phyloP scores from a whole-genome alignment of 345 rosid species.

The Bretschneidera sinensis region DNA sequence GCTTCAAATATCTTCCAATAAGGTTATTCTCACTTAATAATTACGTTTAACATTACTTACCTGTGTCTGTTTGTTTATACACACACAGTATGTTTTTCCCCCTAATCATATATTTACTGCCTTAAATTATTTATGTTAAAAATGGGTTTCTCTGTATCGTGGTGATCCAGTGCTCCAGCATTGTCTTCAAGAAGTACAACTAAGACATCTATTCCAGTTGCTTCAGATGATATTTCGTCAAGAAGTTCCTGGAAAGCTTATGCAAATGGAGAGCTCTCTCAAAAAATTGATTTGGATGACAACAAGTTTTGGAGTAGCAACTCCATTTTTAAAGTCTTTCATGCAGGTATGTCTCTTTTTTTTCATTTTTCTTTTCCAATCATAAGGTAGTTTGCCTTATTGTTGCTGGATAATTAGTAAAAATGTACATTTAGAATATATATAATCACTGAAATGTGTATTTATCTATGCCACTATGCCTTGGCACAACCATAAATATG shows the following conservation, averaged over 20 bases:
- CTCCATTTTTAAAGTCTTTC: constrained; percentile 87
- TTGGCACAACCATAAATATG: too few species aligned
- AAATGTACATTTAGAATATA: too few species aligned
- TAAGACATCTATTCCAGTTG: constrained; percentile 45
- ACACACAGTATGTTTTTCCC: background rate
- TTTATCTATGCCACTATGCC: too few species aligned
- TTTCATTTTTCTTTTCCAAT: background rate
- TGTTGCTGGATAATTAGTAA: too few species aligned
- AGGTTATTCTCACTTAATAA: constrained; percentile 37
- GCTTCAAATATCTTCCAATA: constrained; percentile 96
- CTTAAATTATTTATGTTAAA: background rate
- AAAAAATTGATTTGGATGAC: constrained; percentile 56
- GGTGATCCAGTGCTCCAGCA: constrained; percentile 65
- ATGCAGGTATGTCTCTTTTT: constrained; percentile 60
- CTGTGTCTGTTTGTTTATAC: constrained; percentile 1
- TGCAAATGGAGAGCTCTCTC: constrained; percentile 64
- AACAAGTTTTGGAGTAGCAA: constrained; percentile 67
- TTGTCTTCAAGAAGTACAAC: constrained; percentile 67
- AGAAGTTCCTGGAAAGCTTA: constrained; percentile 67
- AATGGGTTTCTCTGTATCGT: background rate
- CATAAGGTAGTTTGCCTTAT: too few species aligned
- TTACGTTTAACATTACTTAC: background rate
- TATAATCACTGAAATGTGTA: too few species aligned
- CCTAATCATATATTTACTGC: background rate
- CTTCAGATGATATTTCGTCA: constrained; percentile 46